Evolutionary conservation across 768 basidiomycete species (phyloP), one percentile per base, ranked within the genome.

Genomic region (Collybia sp.): DNA sequence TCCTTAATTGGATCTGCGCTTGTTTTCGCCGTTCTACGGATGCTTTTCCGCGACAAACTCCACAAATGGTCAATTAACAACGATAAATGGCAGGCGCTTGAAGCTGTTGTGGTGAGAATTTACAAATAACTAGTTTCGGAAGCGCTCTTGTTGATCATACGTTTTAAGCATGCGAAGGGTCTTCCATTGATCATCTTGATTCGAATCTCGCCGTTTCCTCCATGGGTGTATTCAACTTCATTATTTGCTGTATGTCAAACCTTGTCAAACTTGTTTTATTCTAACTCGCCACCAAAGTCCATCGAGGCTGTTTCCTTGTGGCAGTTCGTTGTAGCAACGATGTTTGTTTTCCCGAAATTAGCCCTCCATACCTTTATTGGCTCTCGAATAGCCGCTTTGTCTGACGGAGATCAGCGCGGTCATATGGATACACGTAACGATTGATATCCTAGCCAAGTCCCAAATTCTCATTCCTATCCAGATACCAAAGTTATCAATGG

Each of bases 211-310:
- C 83, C 91, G 3, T 79, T 93, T 60, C 89, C 88, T 39, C 88
- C 91, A 2, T 92, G 88, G 86, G 85, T 86, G 0, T 93, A 91
- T 56, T 80, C 83, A n/a, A 92, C 90, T 48, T 69, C 82, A 0
- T 68, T 93, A 15, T 89, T 89, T 56, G 82, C 87, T 17, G 86
- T 86, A 53, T 66, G 83, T 70, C 13, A 25, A 15, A 44, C 42
- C 12, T 31, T 50, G 42, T 12, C 18, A 31, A 12, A 31, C 40
- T 31, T 40, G 6, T 18, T 31, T 43, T 45, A 8, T 48, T 37
- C 9, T 45, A 32, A 43, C 35, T 30, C 39, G 12, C 11, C 43
- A 31, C 45, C 45, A 33, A 46, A 88, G 77, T 85, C 85, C 30
- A 88, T 93, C 45, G 75, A 81, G 59, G 67, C 85, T 5, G 88